Conservation (phyloP, 164 flowering plant genomes). For the Magnolia sinica region DNA sequence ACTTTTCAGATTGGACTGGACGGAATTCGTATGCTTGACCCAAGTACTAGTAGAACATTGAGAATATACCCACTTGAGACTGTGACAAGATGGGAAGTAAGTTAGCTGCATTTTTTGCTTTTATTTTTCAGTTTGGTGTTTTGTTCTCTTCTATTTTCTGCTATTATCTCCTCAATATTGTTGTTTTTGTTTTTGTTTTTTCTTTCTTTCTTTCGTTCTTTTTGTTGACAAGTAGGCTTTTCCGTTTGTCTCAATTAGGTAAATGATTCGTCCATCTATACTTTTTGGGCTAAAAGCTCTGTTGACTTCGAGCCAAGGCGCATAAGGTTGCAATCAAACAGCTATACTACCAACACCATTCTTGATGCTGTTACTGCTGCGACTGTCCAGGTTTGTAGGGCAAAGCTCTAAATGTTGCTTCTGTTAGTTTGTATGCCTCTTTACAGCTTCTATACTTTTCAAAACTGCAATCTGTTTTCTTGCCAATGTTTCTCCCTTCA, state of each 20-base stretch:
- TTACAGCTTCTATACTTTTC: too few species aligned
- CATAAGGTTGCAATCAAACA: conserved; percentile 85
- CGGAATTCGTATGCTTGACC: conserved; percentile 97
- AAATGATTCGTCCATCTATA: conserved; percentile 62
- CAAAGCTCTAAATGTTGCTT: too few species aligned
- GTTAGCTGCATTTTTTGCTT: conserved; percentile 17
- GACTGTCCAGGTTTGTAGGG: conserved; percentile 66
- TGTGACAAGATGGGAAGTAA: conserved; percentile 87
- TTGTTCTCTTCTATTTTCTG: not conserved
- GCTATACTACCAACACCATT: conserved; percentile 85
- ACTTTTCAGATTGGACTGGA: conserved; percentile 80
- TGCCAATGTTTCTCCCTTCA: too few species aligned
- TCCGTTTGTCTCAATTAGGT: conserved; percentile 32
- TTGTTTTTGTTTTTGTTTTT: conserved; percentile 12
- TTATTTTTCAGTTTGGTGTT: not conserved
- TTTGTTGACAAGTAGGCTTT: too few species aligned
- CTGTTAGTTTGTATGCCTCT: too few species aligned
- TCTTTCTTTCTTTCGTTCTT: too few species aligned
- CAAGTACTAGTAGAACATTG: conserved; percentile 62
- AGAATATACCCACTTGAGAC: conserved; percentile 92
- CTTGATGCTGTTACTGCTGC: conserved; percentile 93
- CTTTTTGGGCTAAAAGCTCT: conserved; percentile 91
- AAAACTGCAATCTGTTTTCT: too few species aligned
- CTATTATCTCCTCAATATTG: not conserved
- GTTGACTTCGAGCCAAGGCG: conserved; percentile 94